These are phyloP conservation scores for Yamagishiella unicocca DNA, from an alignment of 139 green algal species.

Conservation along the genomic window DNA sequence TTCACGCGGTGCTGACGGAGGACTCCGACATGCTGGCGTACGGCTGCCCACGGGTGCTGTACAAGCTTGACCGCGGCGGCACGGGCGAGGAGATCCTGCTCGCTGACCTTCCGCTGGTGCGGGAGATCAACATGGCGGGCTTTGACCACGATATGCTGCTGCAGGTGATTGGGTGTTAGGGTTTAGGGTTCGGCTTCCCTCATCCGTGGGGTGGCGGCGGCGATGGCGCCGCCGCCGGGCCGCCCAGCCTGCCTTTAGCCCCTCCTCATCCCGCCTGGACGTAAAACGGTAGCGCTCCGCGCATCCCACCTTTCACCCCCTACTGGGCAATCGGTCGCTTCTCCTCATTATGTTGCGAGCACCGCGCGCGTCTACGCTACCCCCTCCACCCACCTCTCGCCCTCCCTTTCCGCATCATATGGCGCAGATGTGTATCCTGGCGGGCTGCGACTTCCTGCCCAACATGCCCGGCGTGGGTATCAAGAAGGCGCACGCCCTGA, in stretches of 20 bases:
- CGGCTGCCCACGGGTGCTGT: constrained; percentile 91
- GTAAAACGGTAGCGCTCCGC: no score
- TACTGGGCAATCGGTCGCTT: no score
- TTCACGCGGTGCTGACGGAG: constrained; percentile 95
- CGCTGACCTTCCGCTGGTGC: constrained; percentile 71
- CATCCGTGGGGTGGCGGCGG: no score
- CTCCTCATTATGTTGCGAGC: no score
- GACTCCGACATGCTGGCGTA: constrained; percentile 98
- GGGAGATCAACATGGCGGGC: constrained; percentile 72
- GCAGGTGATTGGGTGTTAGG: constrained; percentile 69
- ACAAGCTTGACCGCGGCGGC: constrained; percentile 94
- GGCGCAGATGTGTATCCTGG: constrained; percentile 95
- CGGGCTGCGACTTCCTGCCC: constrained; percentile 96
- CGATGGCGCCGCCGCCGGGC: no score
- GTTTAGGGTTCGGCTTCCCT: no score
- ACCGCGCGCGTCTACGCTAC: no score
- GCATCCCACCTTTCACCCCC: no score
- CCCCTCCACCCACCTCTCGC: no score
- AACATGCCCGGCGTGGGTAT: constrained; percentile 88
- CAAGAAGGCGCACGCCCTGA: constrained; percentile 90
- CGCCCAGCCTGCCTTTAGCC: no score
- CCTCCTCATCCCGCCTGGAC: no score
- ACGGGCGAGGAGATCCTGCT: constrained; percentile 82
- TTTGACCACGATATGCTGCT: constrained; percentile 93
- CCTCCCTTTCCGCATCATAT: no score